Base-by-base conservation (phyloP, 257 asterid genomes). In the Nemophila menziesii region DNA sequence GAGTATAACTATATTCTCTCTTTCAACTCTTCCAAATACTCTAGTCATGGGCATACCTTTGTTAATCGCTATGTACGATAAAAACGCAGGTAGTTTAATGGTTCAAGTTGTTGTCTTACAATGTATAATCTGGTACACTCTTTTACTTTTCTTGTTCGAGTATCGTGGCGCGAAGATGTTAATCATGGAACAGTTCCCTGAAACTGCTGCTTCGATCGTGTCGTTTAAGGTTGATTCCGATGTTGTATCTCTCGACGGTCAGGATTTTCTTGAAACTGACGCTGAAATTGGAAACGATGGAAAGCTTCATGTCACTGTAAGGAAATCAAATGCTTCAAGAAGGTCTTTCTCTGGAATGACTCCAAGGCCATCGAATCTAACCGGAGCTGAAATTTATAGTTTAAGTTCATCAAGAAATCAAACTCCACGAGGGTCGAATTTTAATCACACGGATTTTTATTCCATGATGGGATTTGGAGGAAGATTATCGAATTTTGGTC, bases 41-140 rank as follows among this genome's bases (percentile, higher is more conserved):
- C 80, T 87, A 0, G 95, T 87, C 0, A 87, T 87, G 97, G 97
- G 97, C 2, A 87, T 87, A 5, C 97, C 97, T 0, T 10, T 87
- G 14, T 51, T 87, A 20, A 82, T 65, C 29, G 97, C 97, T 33
- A 87, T 87, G 97, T 87, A 87, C 53, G 78, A 81, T 8, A 69
- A 67, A 0, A 59, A 77, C 19, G 64, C 94, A 12, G 95, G 97
- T 1, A 51, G 39, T 15, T 57, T 87, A 12, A 87, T 87, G 97
- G 89, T 87, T 0, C 97, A 87, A 43, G 68, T 87, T 0, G 93
- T 87, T 39, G 97, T 87, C 5, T 70, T 87, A 2, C 97, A 86
- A 29, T 86, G 97, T 49, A 82, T 86, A 22, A 70, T 86, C 10
- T 86, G 97, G 97, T 86, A 86, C 66, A 86, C 97, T 0, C 78